These are phyloP conservation scores for Testicularia cyperi DNA, from an alignment of 1,284 basidiomycete species.

Conservation along the genomic window DNA sequence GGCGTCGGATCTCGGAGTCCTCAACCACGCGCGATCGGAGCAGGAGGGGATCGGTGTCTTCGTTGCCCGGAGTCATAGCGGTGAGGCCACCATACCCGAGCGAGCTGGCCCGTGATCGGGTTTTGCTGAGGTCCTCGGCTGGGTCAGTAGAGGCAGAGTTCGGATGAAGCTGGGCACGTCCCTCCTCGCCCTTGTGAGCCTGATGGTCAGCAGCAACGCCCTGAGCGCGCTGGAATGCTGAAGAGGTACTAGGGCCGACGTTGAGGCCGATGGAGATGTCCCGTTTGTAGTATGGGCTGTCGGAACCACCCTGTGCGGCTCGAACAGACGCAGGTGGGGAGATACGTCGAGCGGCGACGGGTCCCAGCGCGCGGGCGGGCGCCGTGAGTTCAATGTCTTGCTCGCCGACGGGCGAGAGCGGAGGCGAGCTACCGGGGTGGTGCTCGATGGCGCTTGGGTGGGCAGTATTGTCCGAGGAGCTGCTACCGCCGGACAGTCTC, in stretches of 20 bases:
- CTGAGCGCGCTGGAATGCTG: conserved; percentile 34
- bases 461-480: too few species aligned
- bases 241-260: conserved; percentile 36
- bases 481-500: conserved; percentile 9
- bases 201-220: conserved; percentile 32
- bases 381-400: conserved; percentile 42
- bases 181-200: conserved; percentile 9
- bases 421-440: conserved; percentile 48
- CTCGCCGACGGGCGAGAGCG: conserved; percentile 29
- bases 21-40: conserved; percentile 61
- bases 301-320: conserved; percentile 10
- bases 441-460: too few species aligned
- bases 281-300: conserved; percentile 13
- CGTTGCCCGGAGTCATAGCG: conserved; percentile 12
- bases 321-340: conserved; percentile 5
- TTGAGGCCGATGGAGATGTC: conserved; percentile 41
- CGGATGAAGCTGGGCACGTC: not conserved
- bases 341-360: conserved; percentile 4
- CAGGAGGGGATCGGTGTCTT: conserved; percentile 61
- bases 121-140: not conserved
- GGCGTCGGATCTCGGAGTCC: conserved; percentile 59
- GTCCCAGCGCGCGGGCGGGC: conserved; percentile 12
- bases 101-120: conserved; percentile 30
- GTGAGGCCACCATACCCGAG: conserved; percentile 15
- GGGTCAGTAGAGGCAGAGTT: not conserved